Base-by-base conservation (phyloP, 23 red algal genomes). In the Pyropia haitanensis region DNA sequence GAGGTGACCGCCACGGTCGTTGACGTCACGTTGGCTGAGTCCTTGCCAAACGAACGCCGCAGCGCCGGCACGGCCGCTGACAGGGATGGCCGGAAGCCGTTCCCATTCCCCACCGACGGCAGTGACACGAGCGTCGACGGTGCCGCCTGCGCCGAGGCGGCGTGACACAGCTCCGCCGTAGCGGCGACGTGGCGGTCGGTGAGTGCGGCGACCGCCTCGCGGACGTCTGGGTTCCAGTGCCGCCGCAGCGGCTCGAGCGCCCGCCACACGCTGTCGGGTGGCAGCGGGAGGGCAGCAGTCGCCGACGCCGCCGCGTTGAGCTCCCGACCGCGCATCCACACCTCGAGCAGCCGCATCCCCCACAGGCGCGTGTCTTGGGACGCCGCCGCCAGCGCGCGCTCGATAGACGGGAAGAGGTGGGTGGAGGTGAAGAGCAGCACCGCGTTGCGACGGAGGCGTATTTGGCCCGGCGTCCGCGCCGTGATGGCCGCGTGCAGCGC, bases 301-400 rank as follows among this genome's bases (percentile, higher is more conserved):
- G 75, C 70, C 15, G 50, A 44, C 0, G 75, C 81, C 48, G 62
- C 60, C 25, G 48, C 10, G 55, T 87, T 87, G 53, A 70, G 49
- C 26, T 87, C 81, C 57, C 81, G 75, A 69, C 61, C 71, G 2
- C 63, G 64, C 54, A 87, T 33, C 63, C 69, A 87, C n/a, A 72
- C 81, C 26, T 87, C 81, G 33, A 87, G 33, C 14, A 87, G 63
- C 28, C 65, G 61, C 81, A 76, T 76, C 14, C 81, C 81, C 81
- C 81, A 87, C 52, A 87, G 50, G 31, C 81, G 67, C 13, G 71
- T 87, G 68, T 87, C 81, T 31, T 72, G 48, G 51, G 31, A 70
- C 10, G 58, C 65, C 23, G 60, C 61, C 52, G 70, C 70, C 64
- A 87, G 19, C 26, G 76, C 58, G 1, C 52, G 53, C 51, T 87